Percentiles rank a stretch among this genome's conserved stretches.
phyloP scores from a whole-genome alignment of 2,329 filamentous ascomycete species.

The Trichophyton benhamiae region DNA sequence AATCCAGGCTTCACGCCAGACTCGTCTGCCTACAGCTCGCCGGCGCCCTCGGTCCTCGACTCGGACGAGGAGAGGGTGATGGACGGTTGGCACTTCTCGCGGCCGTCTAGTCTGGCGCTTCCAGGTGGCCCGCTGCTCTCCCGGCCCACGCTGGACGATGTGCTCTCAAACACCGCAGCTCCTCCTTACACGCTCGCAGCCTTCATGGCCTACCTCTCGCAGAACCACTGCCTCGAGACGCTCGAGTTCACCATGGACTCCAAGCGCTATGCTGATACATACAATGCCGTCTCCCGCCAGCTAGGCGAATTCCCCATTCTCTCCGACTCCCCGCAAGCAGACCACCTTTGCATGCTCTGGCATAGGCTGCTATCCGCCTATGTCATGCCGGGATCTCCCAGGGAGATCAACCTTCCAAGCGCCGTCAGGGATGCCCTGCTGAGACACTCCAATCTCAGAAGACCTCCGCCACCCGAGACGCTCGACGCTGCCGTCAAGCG shows the following conservation, averaged over 20 bases:
- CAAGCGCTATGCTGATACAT: constrained; percentile 64
- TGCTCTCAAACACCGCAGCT: constrained; percentile 72
- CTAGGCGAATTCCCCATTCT: constrained; percentile 34
- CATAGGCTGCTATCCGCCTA: constrained; percentile 79
- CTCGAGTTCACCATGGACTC: constrained; percentile 95
- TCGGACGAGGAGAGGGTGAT: constrained; percentile 30
- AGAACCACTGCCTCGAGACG: constrained; percentile 93
- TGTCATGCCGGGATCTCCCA: constrained; percentile 69
- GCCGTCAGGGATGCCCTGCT: constrained; percentile 73
- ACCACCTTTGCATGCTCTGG: constrained; percentile 72
- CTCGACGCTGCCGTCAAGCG: constrained; percentile 75
- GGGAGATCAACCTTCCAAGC: constrained; percentile 83
- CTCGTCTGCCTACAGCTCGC: constrained; percentile 35
- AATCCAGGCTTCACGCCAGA: constrained; percentile 29
- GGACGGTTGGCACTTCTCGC: constrained; percentile 26
- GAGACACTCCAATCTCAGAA: constrained; percentile 43
- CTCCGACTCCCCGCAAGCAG: constrained; percentile 45
- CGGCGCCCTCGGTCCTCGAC: constrained; percentile 32
- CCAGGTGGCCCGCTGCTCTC: constrained; percentile 33
- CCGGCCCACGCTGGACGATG: constrained; percentile 69
- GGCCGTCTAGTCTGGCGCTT: constrained; percentile 34
- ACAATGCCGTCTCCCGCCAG: constrained; percentile 45
- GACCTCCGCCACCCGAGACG: constrained; percentile 60
- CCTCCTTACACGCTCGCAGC: constrained; percentile 83
- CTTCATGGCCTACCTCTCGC: constrained; percentile 92